Evolutionary conservation across 2,329 filamentous ascomycete genomes (phyloP), one percentile per base, ranked within the genome.

Genomic region (Emericellopsis cladophorae): DNA sequence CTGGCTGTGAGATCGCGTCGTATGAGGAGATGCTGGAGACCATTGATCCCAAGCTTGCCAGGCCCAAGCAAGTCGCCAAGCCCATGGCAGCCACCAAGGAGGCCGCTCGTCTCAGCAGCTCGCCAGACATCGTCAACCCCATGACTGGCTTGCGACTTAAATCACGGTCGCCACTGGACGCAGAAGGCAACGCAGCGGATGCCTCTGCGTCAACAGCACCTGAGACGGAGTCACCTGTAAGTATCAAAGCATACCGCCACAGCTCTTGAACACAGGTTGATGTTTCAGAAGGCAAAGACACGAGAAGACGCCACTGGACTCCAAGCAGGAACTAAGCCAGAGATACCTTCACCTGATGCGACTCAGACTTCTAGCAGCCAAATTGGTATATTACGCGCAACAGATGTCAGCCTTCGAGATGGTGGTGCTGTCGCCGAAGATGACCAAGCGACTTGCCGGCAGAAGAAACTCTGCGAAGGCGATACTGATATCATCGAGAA

Each of bases 401-500:
- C 7, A 9, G 12, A 24, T 35, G 40, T 21, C 32, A 46, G 26
- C 18, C n/a, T 18, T 1, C 31, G 11, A 40, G 18, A 16, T 11
- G 18, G 5, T 16, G 31, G 14, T 9, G 10, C 31, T 15, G 15
- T 31, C 16, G 16, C 31, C 14, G 29, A 41, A 41, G 32, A 36
- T 16, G 6, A 12, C 26, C 26, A 29, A 29, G 6, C 12, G 26
- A 29, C 26, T 12, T 9, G 8, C 6, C 26, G 55, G 31, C 61
- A 67, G 9, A 74, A 75, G 45, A 59, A 58, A 7, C 73, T 94
- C 39, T 88, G 84, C 36, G 84, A 89, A 56, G 84, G 87, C 7
- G 88, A 95, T 54, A 93, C 86, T 0, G 72, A 70, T 34, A 72
- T 96, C 33, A 67, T 88, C 31, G 67, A 79, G 46, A 66, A 88